Percentiles rank a stretch among this genome's conserved stretches.
Evolutionary conservation across 2,329 filamentous ascomycete genomes (phyloP).

Genomic region (Ophiostoma sp.): DNA sequence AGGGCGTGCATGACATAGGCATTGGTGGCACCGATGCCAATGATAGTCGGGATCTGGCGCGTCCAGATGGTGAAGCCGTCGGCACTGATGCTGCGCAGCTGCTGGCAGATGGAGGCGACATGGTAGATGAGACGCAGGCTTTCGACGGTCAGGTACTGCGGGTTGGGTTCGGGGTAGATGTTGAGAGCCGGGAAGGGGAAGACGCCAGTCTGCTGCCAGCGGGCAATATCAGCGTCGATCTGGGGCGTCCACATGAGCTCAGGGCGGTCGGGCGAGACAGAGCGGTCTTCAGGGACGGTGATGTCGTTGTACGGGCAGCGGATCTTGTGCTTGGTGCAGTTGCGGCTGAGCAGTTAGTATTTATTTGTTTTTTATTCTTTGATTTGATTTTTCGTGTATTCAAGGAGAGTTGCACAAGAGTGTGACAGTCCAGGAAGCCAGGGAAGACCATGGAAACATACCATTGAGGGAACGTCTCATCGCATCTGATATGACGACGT

Average conservation of each 20-base stretch:
- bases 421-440: background rate
- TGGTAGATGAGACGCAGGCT: slow-evolving; percentile 89
- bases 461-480: slow-evolving; percentile 98
- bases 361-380: background rate
- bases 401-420: background rate
- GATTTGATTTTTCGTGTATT: no score
- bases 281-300: slow-evolving; percentile 59
- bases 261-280: slow-evolving; percentile 56
- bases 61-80: slow-evolving; percentile 90
- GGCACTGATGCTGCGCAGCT: slow-evolving; percentile 70
- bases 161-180: slow-evolving; percentile 68
- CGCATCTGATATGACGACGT: slow-evolving; percentile 92
- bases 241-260: slow-evolving; percentile 81
- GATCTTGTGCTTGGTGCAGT: slow-evolving; percentile 98
- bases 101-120: slow-evolving; percentile 76
- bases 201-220: slow-evolving; percentile 77
- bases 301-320: slow-evolving; percentile 96
- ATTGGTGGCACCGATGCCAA: slow-evolving; percentile 75
- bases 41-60: slow-evolving; percentile 79
- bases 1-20: slow-evolving; percentile 92
- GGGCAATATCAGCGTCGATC: slow-evolving; percentile 72
- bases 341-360: slow-evolving; percentile 59
- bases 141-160: slow-evolving; percentile 66
- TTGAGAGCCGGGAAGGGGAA: slow-evolving; percentile 81
- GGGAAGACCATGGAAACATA: slow-evolving; percentile 40